Evolutionary conservation across 495 filamentous ascomycete species (phyloP).

Genomic region (Sabuloglossum arenarium): DNA sequence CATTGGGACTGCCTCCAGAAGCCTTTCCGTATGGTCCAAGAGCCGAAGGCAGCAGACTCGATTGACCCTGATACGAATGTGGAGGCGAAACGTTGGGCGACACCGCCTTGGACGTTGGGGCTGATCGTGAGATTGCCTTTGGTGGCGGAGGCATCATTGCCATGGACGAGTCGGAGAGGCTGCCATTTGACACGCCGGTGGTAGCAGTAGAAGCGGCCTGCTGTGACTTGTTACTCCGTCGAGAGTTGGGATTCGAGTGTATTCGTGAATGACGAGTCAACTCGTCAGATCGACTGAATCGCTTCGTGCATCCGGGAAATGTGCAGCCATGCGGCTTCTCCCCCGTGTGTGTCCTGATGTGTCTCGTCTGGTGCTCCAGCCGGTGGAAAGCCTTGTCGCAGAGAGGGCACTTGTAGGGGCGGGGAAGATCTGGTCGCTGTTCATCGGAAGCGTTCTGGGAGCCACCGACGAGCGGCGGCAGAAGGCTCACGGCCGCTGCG

Average conservation of each 20-base stretch:
- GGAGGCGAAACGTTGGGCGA: slow-evolving; percentile 95
- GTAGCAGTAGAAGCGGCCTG: slow-evolving; percentile 28
- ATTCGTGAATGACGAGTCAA: slow-evolving; percentile 93
- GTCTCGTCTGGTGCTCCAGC: slow-evolving; percentile 90
- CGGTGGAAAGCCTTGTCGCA: slow-evolving; percentile 99
- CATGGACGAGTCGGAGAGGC: slow-evolving; percentile 21
- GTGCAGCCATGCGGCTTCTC: slow-evolving; percentile 95
- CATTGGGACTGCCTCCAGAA: slow-evolving; percentile 20
- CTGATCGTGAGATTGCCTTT: slow-evolving; percentile 58
- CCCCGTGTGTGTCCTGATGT: slow-evolving; percentile 93
- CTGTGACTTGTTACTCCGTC: slow-evolving; percentile 71
- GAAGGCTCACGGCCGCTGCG: slow-evolving; percentile 37
- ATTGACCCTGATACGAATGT: slow-evolving; percentile 44
- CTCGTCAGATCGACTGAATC: slow-evolving; percentile 93
- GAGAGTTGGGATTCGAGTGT: slow-evolving; percentile 96
- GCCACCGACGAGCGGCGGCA: slow-evolving; percentile 42
- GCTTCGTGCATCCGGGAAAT: slow-evolving; percentile 89
- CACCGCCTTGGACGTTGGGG: slow-evolving; percentile 70
- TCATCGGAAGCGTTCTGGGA: slow-evolving; percentile 24
- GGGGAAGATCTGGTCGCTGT: slow-evolving; percentile 56
- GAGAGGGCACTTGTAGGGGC: slow-evolving; percentile 93
- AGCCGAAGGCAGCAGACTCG: slow-evolving; percentile 4
- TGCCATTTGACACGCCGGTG: slow-evolving; percentile 24
- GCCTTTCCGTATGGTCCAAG: slow-evolving; percentile 16
- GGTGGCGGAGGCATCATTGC: slow-evolving; percentile 65